Base-by-base conservation (phyloP, 805 yeast species). In the Monosporozyma unispora region DNA sequence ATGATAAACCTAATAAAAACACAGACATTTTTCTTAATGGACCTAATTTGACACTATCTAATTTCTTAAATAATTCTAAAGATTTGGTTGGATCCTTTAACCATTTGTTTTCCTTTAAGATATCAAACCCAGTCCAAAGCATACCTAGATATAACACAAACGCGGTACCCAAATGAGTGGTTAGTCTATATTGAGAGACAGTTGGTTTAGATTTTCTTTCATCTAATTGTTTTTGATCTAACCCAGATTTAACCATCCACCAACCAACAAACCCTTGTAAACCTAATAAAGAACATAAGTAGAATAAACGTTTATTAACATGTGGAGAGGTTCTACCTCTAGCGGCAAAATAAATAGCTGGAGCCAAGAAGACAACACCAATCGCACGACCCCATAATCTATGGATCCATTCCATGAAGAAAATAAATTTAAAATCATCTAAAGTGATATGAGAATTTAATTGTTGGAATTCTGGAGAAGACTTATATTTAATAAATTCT, bases 221-320 rank as follows among this genome's bases (percentile, higher is more conserved):
- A 21, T 76, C 77, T 45, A 93, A 71, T 61, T 84, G 84, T 42
- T 82, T 76, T 60, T 84, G 84, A 63, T 89, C 95, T 49, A 93
- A 75, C 28, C 99, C 99, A 9, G 96, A 87, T 60, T 86, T 81
- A 47, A 93, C 99, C 99, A 93, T 93, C 99, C 99, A 93, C 99
- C 99, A 93, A 29, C 99, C 99, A 56, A 93, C 84, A 48, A 83
- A 85, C 48, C 99, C 99, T 72, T 93, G 99, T 45, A 93, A 70
- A 10, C 96, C 99, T 50, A 93, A 74, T 47, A 93, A 70, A 0
- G 76, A 80, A 40, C 95, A 78, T 44, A 93, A 77, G 1, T 87
- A 87, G 19, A 86, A 67, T 14, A 93, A 71, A 56, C 87, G 76
- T 50, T 72, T 71, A 45, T 87, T 82, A 3, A 86, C 83, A 51